Conservation (phyloP, 2,329 filamentous ascomycete species). For the Colletotrichum tamarilloi region DNA sequence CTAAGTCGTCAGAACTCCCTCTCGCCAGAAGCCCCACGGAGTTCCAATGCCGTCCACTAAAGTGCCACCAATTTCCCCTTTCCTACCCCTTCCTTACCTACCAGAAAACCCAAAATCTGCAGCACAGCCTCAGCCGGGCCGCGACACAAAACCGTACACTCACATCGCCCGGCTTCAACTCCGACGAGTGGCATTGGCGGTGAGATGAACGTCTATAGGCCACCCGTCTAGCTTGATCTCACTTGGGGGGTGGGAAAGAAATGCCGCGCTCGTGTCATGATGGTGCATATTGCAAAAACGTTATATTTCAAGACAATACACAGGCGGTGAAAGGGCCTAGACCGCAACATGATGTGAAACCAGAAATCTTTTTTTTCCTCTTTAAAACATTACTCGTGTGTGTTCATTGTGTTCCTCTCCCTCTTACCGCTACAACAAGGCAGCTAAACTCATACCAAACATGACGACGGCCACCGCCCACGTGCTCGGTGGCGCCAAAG, state of each 20-base stretch:
- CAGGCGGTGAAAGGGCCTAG: not conserved
- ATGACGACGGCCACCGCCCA: constrained; percentile 38
- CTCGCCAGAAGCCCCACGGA: too few species aligned
- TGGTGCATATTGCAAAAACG: not conserved
- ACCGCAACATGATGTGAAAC: not conserved
- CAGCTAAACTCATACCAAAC: constrained; percentile 36
- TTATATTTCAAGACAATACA: not conserved
- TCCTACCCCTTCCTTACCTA: not conserved
- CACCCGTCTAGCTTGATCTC: too few species aligned
- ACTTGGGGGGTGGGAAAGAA: not conserved
- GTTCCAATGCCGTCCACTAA: too few species aligned
- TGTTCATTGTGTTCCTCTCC: not conserved
- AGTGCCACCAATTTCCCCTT: too few species aligned
- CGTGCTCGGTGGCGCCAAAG: constrained; percentile 37
- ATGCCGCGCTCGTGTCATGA: not conserved
- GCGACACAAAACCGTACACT: not conserved
- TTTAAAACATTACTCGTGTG: not conserved
- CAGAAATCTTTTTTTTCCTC: not conserved
- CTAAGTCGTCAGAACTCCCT: too few species aligned
- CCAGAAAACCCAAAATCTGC: not conserved
- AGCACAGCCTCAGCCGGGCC: not conserved
- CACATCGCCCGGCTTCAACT: not conserved
- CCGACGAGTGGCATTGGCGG: not conserved
- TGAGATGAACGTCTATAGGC: not conserved
- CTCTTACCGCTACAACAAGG: constrained; percentile 37